Base-by-base conservation (phyloP, 2,329 filamentous ascomycete genomes). In the Pestalotiopsis sp. region DNA sequence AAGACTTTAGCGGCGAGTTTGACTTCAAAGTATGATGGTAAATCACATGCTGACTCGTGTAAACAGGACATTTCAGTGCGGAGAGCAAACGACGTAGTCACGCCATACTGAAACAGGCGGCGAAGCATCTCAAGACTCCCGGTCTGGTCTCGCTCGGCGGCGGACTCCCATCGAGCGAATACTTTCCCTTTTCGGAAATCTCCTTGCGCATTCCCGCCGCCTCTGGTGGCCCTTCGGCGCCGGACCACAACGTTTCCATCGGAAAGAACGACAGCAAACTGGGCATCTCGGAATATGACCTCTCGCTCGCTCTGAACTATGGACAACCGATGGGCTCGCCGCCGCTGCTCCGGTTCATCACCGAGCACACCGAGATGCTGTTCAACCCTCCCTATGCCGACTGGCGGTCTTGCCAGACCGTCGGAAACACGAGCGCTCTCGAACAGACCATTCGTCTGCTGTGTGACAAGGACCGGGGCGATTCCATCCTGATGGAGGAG, bases 351-450 rank as follows among this genome's bases (percentile, higher is more conserved):
- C 91, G 96, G 69, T 98, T 93, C 82, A 86, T 98, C 65, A 97
- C 95, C 0, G 96, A 99, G 84, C 96, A 98, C 81, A 97, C 95
- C 0, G 95, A 99, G 82, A 89, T 98, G 68, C 90, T 97, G 17
- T 93, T 94, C 80, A 86, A 89, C 70, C 95, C 95, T n/a, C 94
- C 93, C 0, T 98, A 98, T 78, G 87, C 91, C 23, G 95, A 99
- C 82, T 99, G 96, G 96, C 86, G 89, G 72, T 93, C 93, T 75
- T 91, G 90, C 67, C 86, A 97, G 83, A 95, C 91, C 2, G 88
- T 95, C 56, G 96, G 95, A 66, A 96, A 91, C 80, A 98, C 96
- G 0, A 94, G 90, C 27, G 91, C 93, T 0, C 87, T 97, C 72
- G 96, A 98, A 76, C 92, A 95, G 81, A 86, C 92, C 2, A 84